Base-by-base conservation (phyloP, 208 protist genomes). In the Phytomonas francai region DNA sequence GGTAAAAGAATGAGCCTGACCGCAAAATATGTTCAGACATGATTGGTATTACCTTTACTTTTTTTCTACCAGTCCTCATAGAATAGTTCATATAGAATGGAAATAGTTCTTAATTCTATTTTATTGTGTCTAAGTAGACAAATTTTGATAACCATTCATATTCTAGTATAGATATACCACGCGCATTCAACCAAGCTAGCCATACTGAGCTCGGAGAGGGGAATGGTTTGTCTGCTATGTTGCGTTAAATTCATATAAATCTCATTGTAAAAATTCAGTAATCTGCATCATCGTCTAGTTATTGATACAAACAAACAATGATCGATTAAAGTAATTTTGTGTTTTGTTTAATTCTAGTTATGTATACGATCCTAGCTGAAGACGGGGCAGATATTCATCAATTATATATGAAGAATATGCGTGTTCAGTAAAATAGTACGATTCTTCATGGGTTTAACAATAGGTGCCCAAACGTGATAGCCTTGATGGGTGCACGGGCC, bases 391-490 rank as follows among this genome's bases (percentile, higher is more conserved):
- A 14, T 9, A 19, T 61, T n/a, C 30, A 42, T 0, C 5, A 66
- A 11, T 63, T 29, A 54, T 22, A 63, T 57, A 32, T 34, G 65
- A 45, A 70, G 4, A 51, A 70, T 33, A 63, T 16, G 54, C 42
- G 19, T 54, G 61, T 34, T 59, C 8, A 72, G 0, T n/a, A 25
- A 56, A 54, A 31, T 3, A 5, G 1, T 56, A 16, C 5, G 6
- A 32, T 6, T 54, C 16, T 2, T 2, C 39, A 45, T 16, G 39
- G 19, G 39, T 45, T 45, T 22, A 45, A 14, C 19, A 45, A 45
- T 2, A 94, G 34, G 34, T 77, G 78, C 0, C 79, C 83, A 56
- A 94, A 92, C 9, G 89, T 73, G 36, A 95, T 84, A 51, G 75
- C 80, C 25, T 72, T 73, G n/a, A 92, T 77, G 4, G 83, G 73